These are phyloP conservation scores for Prunus kanzakura DNA, from an alignment of 306 rosid species.

Conservation along the genomic window DNA sequence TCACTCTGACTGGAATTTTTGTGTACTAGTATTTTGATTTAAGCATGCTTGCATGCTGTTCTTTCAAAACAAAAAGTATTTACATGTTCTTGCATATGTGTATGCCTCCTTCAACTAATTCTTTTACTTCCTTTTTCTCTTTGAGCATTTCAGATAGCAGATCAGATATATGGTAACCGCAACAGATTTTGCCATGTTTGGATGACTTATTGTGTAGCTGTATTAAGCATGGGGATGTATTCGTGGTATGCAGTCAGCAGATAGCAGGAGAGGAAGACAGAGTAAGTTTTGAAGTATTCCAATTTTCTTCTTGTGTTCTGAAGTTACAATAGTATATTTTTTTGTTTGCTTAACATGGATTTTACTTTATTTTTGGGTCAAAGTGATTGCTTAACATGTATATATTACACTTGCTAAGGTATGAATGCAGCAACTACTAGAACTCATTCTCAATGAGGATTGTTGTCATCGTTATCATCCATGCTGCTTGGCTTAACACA, in stretches of 20 bases:
- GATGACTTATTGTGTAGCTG: background rate
- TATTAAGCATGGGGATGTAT: background rate
- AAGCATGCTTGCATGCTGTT: background rate
- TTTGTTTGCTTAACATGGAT: background rate
- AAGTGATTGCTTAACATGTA: no score
- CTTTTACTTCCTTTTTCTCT: background rate
- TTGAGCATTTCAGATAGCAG: conserved; percentile 6
- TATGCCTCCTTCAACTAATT: background rate
- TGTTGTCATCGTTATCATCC: background rate
- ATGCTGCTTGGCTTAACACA: background rate
- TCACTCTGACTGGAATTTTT: background rate
- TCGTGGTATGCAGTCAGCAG: background rate
- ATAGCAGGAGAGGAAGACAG: background rate
- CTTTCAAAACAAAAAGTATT: background rate
- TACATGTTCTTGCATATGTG: background rate
- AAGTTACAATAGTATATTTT: background rate
- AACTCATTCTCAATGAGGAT: background rate
- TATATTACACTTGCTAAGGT: background rate
- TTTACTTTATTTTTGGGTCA: no score
- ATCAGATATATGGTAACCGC: background rate
- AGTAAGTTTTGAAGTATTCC: background rate
- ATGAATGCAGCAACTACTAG: background rate
- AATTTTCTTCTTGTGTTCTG: conserved; percentile 1
- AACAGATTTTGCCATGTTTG: background rate
- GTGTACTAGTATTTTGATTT: background rate